Evolutionary conservation across 768 basidiomycete genomes (phyloP).

Genomic region (Coprinopsis cinerea): DNA sequence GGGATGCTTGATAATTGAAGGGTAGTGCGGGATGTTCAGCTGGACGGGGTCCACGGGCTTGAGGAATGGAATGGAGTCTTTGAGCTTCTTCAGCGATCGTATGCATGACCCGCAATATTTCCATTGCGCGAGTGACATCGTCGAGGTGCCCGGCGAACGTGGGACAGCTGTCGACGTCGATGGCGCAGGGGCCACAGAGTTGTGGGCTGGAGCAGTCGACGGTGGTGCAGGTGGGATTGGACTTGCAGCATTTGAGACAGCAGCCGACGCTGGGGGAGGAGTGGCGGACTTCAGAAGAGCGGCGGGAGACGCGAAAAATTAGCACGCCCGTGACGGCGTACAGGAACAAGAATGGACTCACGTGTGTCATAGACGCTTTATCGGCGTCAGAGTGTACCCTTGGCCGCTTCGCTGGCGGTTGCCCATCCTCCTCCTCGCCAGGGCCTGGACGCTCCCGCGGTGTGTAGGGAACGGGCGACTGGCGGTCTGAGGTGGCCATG

Average conservation of each 20-base stretch:
- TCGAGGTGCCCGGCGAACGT: conserved; percentile 25
- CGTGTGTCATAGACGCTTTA: conserved; percentile 67
- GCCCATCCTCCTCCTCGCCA: conserved; percentile 54
- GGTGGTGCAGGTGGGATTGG: conserved; percentile 28
- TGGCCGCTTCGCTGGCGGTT: conserved; percentile 80
- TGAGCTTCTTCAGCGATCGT: conserved; percentile 78
- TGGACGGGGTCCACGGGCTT: conserved; percentile 85
- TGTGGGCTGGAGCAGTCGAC: conserved; percentile 5
- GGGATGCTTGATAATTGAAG: conserved; percentile 77
- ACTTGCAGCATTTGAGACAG: conserved; percentile 28
- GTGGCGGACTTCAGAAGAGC: conserved; percentile 60
- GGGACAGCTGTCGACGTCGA: conserved; percentile 16
- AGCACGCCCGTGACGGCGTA: conserved; percentile 52
- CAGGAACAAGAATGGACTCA: conserved; percentile 30
- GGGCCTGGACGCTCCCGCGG: conserved; percentile 26
- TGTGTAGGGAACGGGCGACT: conserved; percentile 25
- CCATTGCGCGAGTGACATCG: conserved; percentile 64
- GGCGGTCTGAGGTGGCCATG: conserved; percentile 29
- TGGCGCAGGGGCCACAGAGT: conserved; percentile 16
- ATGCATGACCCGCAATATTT: conserved; percentile 76
- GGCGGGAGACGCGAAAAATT: conserved; percentile 31
- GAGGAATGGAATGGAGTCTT: conserved; percentile 77
- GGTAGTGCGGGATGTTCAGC: conserved; percentile 84
- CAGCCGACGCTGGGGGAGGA: conserved; percentile 61
- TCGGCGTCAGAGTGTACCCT: conserved; percentile 73